phyloP scores from a whole-genome alignment of 2,329 filamentous ascomycete genomes.

The Leptographium wingfieldii region DNA sequence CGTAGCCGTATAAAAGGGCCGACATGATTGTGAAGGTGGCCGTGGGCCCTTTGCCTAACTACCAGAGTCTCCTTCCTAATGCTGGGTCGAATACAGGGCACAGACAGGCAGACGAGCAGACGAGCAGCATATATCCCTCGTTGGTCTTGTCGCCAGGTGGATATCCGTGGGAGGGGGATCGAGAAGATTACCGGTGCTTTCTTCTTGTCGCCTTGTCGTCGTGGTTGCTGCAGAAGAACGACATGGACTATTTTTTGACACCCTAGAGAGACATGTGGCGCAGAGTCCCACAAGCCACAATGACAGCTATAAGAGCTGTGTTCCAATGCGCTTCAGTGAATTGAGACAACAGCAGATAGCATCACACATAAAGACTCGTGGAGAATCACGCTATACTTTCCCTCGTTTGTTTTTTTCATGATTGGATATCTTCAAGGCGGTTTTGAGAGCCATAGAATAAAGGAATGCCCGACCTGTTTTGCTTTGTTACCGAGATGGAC shows the following conservation, averaged over 20 bases:
- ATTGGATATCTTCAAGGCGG: too few relatives aligned
- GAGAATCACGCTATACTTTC: too few relatives aligned
- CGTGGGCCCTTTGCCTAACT: neutral
- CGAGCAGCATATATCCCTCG: neutral
- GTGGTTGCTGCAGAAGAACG: neutral
- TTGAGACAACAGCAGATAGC: too few relatives aligned
- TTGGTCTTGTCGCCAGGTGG: neutral
- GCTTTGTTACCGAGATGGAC: too few relatives aligned
- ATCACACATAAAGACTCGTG: too few relatives aligned
- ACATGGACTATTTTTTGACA: neutral
- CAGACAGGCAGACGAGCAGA: neutral
- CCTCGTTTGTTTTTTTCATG: too few relatives aligned
- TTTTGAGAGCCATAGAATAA: too few relatives aligned
- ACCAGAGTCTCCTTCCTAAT: neutral
- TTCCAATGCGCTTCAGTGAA: too few relatives aligned
- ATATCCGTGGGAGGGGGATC: neutral
- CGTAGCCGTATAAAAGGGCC: slow-evolving; percentile 18
- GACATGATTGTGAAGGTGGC: slow-evolving; percentile 11
- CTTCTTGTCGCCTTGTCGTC: neutral
- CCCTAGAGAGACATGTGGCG: neutral
- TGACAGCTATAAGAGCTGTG: neutral
- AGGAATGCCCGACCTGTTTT: too few relatives aligned
- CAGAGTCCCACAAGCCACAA: neutral
- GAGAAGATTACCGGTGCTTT: neutral
- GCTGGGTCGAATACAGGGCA: neutral